Percentiles rank a stretch among this genome's conserved stretches.
Evolutionary conservation across 257 asterid genomes (phyloP).

Genomic region (Gentiana straminea): DNA sequence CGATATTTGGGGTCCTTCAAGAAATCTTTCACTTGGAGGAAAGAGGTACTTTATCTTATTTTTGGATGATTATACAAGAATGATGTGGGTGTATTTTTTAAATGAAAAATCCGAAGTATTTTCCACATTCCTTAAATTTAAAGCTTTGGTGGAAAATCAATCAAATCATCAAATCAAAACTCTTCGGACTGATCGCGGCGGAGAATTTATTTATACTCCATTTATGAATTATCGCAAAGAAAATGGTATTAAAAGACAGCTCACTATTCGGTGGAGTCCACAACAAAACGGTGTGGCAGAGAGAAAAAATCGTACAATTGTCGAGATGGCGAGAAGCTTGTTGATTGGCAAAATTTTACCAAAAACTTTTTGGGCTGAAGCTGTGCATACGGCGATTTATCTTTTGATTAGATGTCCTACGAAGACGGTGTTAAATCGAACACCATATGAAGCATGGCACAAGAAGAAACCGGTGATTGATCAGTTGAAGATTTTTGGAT

Average conservation of each 20-base stretch:
- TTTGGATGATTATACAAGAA: constrained; percentile 9
- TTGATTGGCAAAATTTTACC: background rate
- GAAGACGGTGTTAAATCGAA: background rate
- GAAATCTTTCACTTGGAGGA: background rate
- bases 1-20: background rate
- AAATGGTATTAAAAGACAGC: constrained; percentile 10
- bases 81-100: constrained; percentile 12
- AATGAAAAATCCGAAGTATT: constrained; percentile 8
- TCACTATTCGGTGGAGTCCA: constrained; percentile 7
- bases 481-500: constrained; percentile 1
- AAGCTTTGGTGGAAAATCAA: constrained; percentile 10
- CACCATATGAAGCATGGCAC: constrained; percentile 9
- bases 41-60: too few species aligned
- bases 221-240: constrained; percentile 1
- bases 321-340: constrained; percentile 12
- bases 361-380: constrained; percentile 4
- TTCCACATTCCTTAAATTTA: constrained; percentile 10
- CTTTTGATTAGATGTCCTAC: constrained; percentile 9
- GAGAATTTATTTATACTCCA: background rate
- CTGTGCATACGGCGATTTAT: background rate
- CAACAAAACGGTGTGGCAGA: constrained; percentile 18
- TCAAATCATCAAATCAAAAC: background rate
- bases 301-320: constrained; percentile 10
- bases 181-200: background rate
- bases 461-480: too few species aligned